Evolutionary conservation across 768 basidiomycete genomes (phyloP).

Genomic region (Neoboletus brunneissimus): DNA sequence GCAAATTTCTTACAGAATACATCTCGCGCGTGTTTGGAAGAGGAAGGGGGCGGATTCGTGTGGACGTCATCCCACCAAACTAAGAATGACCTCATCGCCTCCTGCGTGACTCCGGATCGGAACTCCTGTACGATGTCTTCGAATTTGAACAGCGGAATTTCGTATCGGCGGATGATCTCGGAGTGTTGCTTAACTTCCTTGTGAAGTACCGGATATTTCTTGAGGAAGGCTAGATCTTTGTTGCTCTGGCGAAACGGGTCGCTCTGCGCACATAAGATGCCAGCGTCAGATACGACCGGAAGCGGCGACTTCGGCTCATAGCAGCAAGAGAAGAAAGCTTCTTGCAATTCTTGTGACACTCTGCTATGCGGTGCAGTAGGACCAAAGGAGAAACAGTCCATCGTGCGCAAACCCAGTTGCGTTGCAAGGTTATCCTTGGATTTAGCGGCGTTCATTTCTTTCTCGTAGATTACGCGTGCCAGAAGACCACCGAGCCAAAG

Average conservation of each 20-base stretch:
- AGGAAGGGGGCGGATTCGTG: not conserved
- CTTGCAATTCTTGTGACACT: slow-evolving; percentile 14
- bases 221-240: slow-evolving; percentile 7
- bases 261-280: not conserved
- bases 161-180: slow-evolving; percentile 7
- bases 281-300: slow-evolving; percentile 13
- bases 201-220: slow-evolving; percentile 5
- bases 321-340: slow-evolving; percentile 16
- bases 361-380: slow-evolving; percentile 28
- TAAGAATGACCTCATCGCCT: slow-evolving; percentile 10
- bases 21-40: not conserved
- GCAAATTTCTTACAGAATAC: slow-evolving; percentile 37
- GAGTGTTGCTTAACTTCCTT: not conserved
- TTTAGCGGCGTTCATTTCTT: slow-evolving; percentile 48
- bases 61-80: slow-evolving; percentile 8
- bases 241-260: slow-evolving; percentile 7
- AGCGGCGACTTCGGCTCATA: not conserved
- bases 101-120: slow-evolving; percentile 4
- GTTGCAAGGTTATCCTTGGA: not conserved
- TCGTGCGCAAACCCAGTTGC: slow-evolving; percentile 55
- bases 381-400: slow-evolving; percentile 77
- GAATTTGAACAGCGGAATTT: slow-evolving; percentile 6
- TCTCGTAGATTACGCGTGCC: slow-evolving; percentile 78
- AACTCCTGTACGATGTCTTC: slow-evolving; percentile 13
- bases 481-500: slow-evolving; percentile 80